phyloP scores from a whole-genome alignment of 2,329 filamentous ascomycete genomes.

The Calonectria montana region DNA sequence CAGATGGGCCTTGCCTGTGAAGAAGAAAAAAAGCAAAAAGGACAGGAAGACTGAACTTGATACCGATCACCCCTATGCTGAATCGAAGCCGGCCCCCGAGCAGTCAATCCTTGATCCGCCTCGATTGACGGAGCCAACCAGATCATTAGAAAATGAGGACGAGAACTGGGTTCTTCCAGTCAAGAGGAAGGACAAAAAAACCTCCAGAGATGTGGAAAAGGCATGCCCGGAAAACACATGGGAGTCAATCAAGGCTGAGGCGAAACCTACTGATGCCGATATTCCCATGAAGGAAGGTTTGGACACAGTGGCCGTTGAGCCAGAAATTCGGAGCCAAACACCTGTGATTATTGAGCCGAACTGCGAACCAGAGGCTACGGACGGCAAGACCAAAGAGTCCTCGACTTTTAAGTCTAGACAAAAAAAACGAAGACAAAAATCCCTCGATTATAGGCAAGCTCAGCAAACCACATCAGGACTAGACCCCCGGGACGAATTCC shows the following conservation, averaged over 20 bases:
- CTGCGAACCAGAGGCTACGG: background rate
- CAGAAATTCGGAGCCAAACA: background rate
- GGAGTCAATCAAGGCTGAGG: background rate
- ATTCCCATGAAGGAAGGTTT: background rate
- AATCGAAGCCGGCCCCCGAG: background rate
- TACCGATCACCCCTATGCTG: background rate
- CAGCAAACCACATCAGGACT: constrained; percentile 19
- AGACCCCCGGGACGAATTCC: background rate
- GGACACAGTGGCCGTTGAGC: background rate
- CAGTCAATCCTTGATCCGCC: background rate
- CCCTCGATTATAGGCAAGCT: constrained; percentile 10
- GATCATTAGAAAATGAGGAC: background rate
- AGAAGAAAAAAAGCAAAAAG: constrained; percentile 49
- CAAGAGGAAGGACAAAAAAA: background rate
- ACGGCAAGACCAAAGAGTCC: constrained; percentile 4
- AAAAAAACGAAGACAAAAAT: constrained; percentile 45
- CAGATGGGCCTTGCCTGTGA: constrained; percentile 29
- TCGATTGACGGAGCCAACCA: background rate
- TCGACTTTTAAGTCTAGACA: constrained; percentile 42
- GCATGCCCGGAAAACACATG: background rate
- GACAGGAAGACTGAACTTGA: constrained; percentile 17
- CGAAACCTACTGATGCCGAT: background rate
- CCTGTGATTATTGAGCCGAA: background rate
- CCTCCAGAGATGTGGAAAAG: background rate
- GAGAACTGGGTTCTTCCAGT: background rate